Evolutionary conservation across 2,329 filamentous ascomycete genomes (phyloP).

Genomic region (Claviceps paspali): DNA sequence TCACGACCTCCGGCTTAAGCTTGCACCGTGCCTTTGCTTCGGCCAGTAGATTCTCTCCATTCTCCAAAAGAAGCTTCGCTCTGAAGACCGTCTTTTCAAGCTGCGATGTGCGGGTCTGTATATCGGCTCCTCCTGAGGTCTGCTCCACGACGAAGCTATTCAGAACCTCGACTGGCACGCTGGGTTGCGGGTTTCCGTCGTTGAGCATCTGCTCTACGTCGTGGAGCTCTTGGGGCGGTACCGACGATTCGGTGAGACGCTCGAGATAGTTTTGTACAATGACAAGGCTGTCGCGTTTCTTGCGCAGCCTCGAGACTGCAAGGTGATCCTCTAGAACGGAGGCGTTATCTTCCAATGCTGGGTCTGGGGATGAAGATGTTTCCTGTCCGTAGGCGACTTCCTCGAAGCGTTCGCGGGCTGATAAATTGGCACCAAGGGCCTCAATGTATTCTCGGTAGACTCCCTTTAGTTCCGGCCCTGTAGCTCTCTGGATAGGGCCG

Average conservation of each 20-base stretch:
- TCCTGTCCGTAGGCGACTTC: slow-evolving; percentile 15
- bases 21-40: slow-evolving; percentile 27
- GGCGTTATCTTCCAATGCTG: slow-evolving; percentile 7
- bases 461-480: slow-evolving; percentile 26
- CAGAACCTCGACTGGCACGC: slow-evolving; percentile 36
- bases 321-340: slow-evolving; percentile 34
- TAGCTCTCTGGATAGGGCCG: slow-evolving; percentile 18
- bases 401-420: slow-evolving; percentile 33
- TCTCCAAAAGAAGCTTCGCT: slow-evolving; percentile 39
- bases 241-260: slow-evolving; percentile 34
- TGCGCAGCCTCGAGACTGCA: slow-evolving; percentile 32
- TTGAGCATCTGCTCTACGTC: slow-evolving; percentile 32
- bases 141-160: slow-evolving; percentile 31
- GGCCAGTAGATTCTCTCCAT: slow-evolving; percentile 39
- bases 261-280: slow-evolving; percentile 37
- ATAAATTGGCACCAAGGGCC: slow-evolving; percentile 35
- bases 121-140: slow-evolving; percentile 21
- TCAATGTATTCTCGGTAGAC: slow-evolving; percentile 39
- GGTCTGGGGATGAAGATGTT: background rate
- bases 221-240: slow-evolving; percentile 34
- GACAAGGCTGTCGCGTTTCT: slow-evolving; percentile 34
- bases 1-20: slow-evolving; percentile 20
- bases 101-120: slow-evolving; percentile 32
- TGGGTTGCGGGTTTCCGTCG: slow-evolving; percentile 27
- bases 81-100: slow-evolving; percentile 44